These are phyloP conservation scores for Candida glaebosa DNA, from an alignment of 805 yeast species.

Conservation along the genomic window DNA sequence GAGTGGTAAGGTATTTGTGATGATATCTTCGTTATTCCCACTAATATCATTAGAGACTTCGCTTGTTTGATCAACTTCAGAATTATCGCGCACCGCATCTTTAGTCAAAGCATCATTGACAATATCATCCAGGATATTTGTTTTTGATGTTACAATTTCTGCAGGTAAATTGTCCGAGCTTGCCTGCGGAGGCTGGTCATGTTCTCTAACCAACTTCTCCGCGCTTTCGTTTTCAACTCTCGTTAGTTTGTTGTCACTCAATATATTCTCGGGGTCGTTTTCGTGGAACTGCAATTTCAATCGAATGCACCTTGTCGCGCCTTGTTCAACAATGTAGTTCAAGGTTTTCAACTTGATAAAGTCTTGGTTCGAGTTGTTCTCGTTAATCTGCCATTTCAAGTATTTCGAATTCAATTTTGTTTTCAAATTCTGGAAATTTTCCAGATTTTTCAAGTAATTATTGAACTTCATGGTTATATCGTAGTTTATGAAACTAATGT, in stretches of 20 bases:
- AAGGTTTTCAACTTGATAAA: constrained; percentile 38
- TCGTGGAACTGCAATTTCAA: constrained; percentile 8
- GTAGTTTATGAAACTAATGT: constrained; percentile 35
- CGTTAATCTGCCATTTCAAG: constrained; percentile 29
- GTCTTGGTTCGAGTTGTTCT: constrained; percentile 23
- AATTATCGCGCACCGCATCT: too few species aligned
- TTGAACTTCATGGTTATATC: constrained; percentile 30
- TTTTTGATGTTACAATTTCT: too few species aligned
- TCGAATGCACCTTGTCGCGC: constrained; percentile 35
- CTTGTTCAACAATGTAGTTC: constrained; percentile 36
- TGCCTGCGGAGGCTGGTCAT: too few species aligned
- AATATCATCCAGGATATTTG: too few species aligned
- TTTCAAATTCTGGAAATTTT: constrained; percentile 22
- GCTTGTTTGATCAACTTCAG: too few species aligned
- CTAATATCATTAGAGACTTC: background rate
- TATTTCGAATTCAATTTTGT: constrained; percentile 22
- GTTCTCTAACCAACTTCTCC: too few species aligned
- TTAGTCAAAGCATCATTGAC: background rate
- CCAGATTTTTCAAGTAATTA: constrained; percentile 26
- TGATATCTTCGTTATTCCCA: too few species aligned
- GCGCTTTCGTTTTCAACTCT: too few species aligned
- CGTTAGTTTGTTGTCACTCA: too few species aligned
- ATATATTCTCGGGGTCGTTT: too few species aligned
- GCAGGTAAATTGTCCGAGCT: too few species aligned
- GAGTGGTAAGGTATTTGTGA: too few species aligned